A percentile compares a stretch with the other conserved stretches of the same genome.
Conservation (phyloP, 2,329 filamentous ascomycete species). For the Nigrospora osmanthi region DNA sequence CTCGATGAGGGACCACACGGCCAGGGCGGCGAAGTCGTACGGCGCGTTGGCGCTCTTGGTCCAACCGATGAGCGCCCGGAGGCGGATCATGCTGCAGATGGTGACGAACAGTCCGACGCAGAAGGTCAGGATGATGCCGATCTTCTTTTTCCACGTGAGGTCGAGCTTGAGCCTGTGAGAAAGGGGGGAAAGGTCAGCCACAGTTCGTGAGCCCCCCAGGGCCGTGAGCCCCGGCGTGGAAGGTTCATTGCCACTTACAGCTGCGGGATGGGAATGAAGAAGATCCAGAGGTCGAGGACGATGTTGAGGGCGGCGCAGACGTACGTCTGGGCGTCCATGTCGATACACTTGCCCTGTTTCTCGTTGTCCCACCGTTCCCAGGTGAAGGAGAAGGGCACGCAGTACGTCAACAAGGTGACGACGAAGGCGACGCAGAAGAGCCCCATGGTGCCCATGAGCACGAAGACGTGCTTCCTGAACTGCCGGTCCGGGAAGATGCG, state of each 20-base stretch:
- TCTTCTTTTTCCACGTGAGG: slow-evolving; percentile 4
- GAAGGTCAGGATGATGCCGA: slow-evolving; percentile 14
- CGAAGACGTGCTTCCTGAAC: slow-evolving; percentile 5
- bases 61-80: slow-evolving; percentile 3
- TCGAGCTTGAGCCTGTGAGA: slow-evolving; percentile 4
- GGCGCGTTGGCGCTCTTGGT: slow-evolving; percentile 3
- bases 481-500: slow-evolving; percentile 5
- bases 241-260: slow-evolving; percentile 3
- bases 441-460: slow-evolving; percentile 7
- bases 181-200: not conserved
- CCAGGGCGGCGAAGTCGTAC: slow-evolving; percentile 4
- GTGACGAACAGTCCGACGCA: slow-evolving; percentile 15
- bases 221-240: not conserved
- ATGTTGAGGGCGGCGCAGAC: slow-evolving; percentile 4
- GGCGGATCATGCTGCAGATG: slow-evolving; percentile 5
- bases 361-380: slow-evolving; percentile 11
- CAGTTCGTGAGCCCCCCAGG: no score
- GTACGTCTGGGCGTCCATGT: slow-evolving; percentile 6
- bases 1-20: slow-evolving; percentile 6
- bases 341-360: slow-evolving; percentile 6
- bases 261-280: slow-evolving; percentile 6
- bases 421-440: slow-evolving; percentile 10
- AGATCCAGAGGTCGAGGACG: slow-evolving; percentile 5
- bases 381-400: slow-evolving; percentile 11
- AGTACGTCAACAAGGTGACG: slow-evolving; percentile 10